Evolutionary conservation across 1,284 basidiomycete genomes (phyloP).

Genomic region (Anthracocystis setariae): DNA sequence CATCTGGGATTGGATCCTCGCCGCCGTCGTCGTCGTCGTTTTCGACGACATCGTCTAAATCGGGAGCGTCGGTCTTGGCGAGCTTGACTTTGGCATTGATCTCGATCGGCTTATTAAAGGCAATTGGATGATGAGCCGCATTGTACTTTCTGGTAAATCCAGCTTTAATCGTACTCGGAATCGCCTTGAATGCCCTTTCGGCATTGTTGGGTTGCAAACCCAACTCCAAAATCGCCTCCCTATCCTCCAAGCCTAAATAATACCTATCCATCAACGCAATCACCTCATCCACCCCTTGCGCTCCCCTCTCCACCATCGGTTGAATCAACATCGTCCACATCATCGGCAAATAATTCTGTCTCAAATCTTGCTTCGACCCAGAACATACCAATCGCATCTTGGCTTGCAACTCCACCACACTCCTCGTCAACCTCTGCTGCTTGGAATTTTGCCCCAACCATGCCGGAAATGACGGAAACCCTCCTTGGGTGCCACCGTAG

Average conservation of each 20-base stretch:
- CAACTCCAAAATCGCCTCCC: slow-evolving; percentile 93
- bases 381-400: slow-evolving; percentile 93
- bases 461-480: slow-evolving; percentile 57
- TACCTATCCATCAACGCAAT: slow-evolving; percentile 94
- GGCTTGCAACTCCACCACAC: slow-evolving; percentile 89
- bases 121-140: slow-evolving; percentile 49
- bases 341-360: slow-evolving; percentile 88
- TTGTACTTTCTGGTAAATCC: slow-evolving; percentile 81
- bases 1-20: too few species aligned
- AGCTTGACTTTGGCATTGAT: slow-evolving; percentile 35
- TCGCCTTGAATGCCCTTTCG: slow-evolving; percentile 76
- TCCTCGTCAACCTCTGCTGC: slow-evolving; percentile 81
- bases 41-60: slow-evolving; percentile 61
- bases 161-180: slow-evolving; percentile 77
- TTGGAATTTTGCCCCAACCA: slow-evolving; percentile 95
- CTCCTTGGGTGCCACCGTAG: slow-evolving; percentile 52
- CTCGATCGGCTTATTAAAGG: slow-evolving; percentile 53
- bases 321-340: slow-evolving; percentile 81
- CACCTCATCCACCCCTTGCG: slow-evolving; percentile 77
- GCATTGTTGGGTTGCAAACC: slow-evolving; percentile 84
- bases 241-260: slow-evolving; percentile 90
- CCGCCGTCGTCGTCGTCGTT: slow-evolving; percentile 67
- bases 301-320: slow-evolving; percentile 76
- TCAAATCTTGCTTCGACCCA: slow-evolving; percentile 85
- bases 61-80: slow-evolving; percentile 43